Percentiles rank a stretch among this genome's conserved stretches.
These are phyloP conservation scores for Centrapalus pauciflorus DNA, from an alignment of 129 eudicot genomes.

Conservation along the genomic window DNA sequence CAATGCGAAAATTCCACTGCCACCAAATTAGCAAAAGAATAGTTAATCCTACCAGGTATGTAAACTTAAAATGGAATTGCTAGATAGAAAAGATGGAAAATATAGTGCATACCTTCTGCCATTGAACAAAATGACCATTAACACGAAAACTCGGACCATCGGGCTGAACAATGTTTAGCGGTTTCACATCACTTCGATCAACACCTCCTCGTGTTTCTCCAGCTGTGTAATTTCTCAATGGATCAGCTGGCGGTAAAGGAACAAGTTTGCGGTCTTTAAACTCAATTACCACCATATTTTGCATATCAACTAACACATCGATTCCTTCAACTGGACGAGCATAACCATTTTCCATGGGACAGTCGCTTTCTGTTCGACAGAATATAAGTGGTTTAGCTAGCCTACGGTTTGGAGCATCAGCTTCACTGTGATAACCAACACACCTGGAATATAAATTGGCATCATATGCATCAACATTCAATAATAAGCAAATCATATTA, in stretches of 20 bases:
- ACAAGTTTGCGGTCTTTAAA: constrained; percentile 78
- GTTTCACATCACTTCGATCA: constrained; percentile 80
- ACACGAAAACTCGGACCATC: constrained; percentile 88
- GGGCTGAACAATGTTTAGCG: constrained; percentile 65
- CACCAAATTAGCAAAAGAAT: neutral
- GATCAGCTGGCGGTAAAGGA: constrained; percentile 82
- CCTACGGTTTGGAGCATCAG: constrained; percentile 73
- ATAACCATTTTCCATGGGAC: constrained; percentile 81
- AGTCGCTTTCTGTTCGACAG: constrained; percentile 78
- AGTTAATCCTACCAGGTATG: constrained; percentile 9
- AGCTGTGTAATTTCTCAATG: constrained; percentile 76
- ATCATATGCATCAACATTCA: neutral
- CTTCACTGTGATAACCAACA: constrained; percentile 68
- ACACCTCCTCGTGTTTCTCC: constrained; percentile 80
- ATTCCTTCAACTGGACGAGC: constrained; percentile 91
- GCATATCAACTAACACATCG: constrained; percentile 76
- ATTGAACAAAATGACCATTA: constrained; percentile 69
- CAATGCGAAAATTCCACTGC: constrained; percentile 84
- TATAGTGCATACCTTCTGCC: constrained; percentile 59
- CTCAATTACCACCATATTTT: constrained; percentile 72
- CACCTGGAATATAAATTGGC: constrained; percentile 44
- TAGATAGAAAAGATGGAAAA: neutral
- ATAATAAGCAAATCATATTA: neutral
- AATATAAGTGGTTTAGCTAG: constrained; percentile 83
- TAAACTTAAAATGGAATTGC: neutral